phyloP scores from a whole-genome alignment of 768 basidiomycete genomes.

The Lactarius trivialis region DNA sequence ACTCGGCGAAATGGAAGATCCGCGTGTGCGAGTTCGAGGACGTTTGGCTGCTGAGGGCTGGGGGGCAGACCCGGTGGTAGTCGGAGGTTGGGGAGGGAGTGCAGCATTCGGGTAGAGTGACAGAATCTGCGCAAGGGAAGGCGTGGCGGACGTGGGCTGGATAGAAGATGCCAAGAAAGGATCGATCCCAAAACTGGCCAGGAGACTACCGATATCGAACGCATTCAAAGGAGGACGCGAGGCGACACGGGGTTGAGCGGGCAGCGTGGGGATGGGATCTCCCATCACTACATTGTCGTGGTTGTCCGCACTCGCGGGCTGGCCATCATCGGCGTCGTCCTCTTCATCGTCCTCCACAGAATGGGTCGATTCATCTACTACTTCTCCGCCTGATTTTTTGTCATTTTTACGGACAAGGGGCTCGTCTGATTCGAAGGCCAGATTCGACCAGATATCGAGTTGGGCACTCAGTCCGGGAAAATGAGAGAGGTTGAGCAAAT shows the following conservation, averaged over 20 bases:
- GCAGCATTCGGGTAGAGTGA: slow-evolving; percentile 42
- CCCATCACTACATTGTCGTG: slow-evolving; percentile 56
- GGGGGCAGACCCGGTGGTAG: slow-evolving; percentile 20
- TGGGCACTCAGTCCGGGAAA: slow-evolving; percentile 73
- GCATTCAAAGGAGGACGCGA: slow-evolving; percentile 32
- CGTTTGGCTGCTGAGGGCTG: slow-evolving; percentile 21
- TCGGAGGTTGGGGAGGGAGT: slow-evolving; percentile 17
- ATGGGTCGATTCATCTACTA: slow-evolving; percentile 3
- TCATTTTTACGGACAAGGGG: slow-evolving; percentile 37
- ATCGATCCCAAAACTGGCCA: slow-evolving; percentile 37
- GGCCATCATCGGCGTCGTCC: slow-evolving; percentile 21
- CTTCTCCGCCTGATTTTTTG: slow-evolving; percentile 27
- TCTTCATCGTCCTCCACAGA: slow-evolving; percentile 34
- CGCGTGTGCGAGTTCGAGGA: slow-evolving; percentile 33
- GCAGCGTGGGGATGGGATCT: slow-evolving; percentile 34
- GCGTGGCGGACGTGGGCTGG: slow-evolving; percentile 32
- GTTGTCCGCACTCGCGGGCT: slow-evolving; percentile 41
- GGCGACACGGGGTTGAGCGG: slow-evolving; percentile 23
- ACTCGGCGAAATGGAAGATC: slow-evolving; percentile 37
- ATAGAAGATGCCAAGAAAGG: slow-evolving; percentile 35
- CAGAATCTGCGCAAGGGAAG: slow-evolving; percentile 66
- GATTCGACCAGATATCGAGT: slow-evolving; percentile 79
- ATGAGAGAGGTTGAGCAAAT: slow-evolving; percentile 54
- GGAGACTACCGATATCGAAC: slow-evolving; percentile 39
- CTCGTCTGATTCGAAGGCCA: slow-evolving; percentile 74